Base-by-base conservation (phyloP, 768 basidiomycete species). In the Fomitopsis pulvina region DNA sequence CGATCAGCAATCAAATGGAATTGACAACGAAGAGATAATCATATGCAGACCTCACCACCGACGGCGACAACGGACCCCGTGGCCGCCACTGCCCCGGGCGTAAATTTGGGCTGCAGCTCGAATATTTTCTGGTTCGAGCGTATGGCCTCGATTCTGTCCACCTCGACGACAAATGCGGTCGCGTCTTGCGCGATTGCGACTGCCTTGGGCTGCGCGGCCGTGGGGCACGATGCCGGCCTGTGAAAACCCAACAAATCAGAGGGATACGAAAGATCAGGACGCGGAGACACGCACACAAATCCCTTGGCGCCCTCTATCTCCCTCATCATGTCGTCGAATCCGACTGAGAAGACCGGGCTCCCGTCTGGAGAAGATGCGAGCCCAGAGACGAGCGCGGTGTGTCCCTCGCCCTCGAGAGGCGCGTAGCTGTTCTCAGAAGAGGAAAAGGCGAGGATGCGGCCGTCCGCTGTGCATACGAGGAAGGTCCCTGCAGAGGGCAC, bases 381-480 rank as follows among this genome's bases (percentile, higher is more conserved):
- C 96, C 76, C 43, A 86, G 72, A 53, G 73, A 87, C 5, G 79
- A 74, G 21, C 64, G 63, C 11, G 90, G 65, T 12, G 63, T 58
- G 5, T 65, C 63, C 16, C 75, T 78, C 47, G 72, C 73, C 41
- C 22, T 21, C n/a, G 12, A 32, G 30, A 20, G 20, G 45, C 20
- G 25, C 29, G 32, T 46, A 46, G 4, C 7, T 28, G 73, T 74
- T 2, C 68, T 58, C 0, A 74, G 68, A n/a, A n/a, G n/a, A n/a
- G 14, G 81, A 75, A 62, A 85, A 90, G 1, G 82, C 74, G 41
- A 84, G 71, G 1, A 83, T 68, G 12, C 88, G 83, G 1, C 92
- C 92, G 53, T 92, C 88, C 3, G 85, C 82, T 0, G 85, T 82
- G 16, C 92, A 92, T 0, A 82, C 77, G 50, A 92, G 71, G 71